Percentiles rank a stretch among this genome's conserved stretches.
Evolutionary conservation across 2,329 filamentous ascomycete species (phyloP).

Genomic region (Stemphylium beticola): DNA sequence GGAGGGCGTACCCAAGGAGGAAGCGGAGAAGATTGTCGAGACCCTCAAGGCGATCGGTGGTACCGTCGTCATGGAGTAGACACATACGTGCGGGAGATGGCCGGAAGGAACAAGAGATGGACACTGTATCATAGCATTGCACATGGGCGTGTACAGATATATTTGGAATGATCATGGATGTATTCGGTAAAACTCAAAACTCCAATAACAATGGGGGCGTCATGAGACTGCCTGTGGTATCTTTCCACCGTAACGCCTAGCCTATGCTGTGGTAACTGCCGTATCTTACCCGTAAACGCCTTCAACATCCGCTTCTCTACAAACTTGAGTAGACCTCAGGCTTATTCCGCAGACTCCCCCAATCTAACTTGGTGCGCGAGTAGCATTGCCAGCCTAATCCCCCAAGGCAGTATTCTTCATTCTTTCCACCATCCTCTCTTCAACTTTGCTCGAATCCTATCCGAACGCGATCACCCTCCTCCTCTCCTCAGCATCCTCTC

Average conservation of each 20-base stretch:
- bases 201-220: conserved; percentile 26
- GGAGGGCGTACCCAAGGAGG: conserved; percentile 98
- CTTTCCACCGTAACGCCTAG: conserved; percentile 37
- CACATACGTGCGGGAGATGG: neutral
- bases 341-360: neutral
- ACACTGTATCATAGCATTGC: conserved; percentile 45
- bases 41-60: conserved; percentile 92
- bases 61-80: conserved; percentile 88
- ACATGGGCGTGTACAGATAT: conserved; percentile 48
- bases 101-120: conserved; percentile 10
- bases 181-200: conserved; percentile 31
- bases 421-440: neutral
- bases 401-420: neutral
- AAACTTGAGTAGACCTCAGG: neutral
- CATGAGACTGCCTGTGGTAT: conserved; percentile 34
- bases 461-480: conserved; percentile 54
- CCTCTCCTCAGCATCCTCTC: conserved; percentile 72
- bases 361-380: neutral
- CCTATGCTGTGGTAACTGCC: conserved; percentile 20
- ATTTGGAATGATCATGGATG: conserved; percentile 40
- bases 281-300: conserved; percentile 4
- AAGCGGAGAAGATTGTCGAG: conserved; percentile 97
- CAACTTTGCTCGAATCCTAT: neutral
- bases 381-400: neutral
- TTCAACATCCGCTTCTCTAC: neutral